A percentile compares a stretch with the other conserved stretches of the same genome.
Conservation (phyloP, 2,329 filamentous ascomycete genomes). For the Hypomyces perniciosus region DNA sequence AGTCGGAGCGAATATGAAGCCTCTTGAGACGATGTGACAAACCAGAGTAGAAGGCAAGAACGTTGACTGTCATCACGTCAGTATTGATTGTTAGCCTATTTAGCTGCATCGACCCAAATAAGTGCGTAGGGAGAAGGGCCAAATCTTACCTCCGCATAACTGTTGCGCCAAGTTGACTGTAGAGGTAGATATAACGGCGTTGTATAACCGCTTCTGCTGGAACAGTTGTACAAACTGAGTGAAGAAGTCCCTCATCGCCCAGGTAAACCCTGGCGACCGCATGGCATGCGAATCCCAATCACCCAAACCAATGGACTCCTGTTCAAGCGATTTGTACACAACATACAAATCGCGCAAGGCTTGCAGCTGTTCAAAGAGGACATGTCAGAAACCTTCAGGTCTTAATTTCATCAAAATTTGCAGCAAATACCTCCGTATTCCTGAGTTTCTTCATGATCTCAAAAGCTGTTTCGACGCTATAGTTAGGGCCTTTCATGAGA, state of each 20-base stretch:
- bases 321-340: conserved; percentile 30
- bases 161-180: conserved; percentile 29
- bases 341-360: conserved; percentile 37
- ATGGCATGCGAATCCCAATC: conserved; percentile 17
- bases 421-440: conserved; percentile 26
- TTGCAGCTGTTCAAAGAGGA: conserved; percentile 27
- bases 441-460: conserved; percentile 29
- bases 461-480: conserved; percentile 32
- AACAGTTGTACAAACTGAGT: conserved; percentile 25
- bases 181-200: conserved; percentile 25
- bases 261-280: conserved; percentile 22
- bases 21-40: background rate
- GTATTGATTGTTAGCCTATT: background rate
- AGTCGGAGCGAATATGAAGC: background rate
- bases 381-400: background rate
- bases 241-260: conserved; percentile 24
- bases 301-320: conserved; percentile 22
- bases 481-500: conserved; percentile 33
- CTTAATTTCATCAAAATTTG: background rate
- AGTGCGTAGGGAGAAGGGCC: background rate
- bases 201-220: conserved; percentile 23
- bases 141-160: conserved; percentile 24
- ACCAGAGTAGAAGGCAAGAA: conserved; percentile 42
- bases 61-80: conserved; percentile 25
- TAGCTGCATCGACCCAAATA: background rate